Percentiles rank a stretch among this genome's conserved stretches.
phyloP scores from a whole-genome alignment of 768 basidiomycete genomes.

The Tulasnella sp. region DNA sequence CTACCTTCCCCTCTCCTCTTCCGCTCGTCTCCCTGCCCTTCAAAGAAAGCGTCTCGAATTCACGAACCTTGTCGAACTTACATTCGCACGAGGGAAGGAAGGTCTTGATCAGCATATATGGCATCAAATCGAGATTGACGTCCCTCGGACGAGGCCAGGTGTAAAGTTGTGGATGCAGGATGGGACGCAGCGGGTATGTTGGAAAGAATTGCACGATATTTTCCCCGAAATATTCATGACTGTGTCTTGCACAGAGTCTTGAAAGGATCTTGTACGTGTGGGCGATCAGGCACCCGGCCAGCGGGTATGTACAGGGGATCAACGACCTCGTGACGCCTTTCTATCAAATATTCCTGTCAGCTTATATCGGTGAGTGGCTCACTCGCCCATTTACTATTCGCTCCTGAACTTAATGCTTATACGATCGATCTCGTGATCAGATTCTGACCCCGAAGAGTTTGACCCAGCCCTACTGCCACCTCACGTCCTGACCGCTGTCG shows the following conservation, averaged over 20 bases:
- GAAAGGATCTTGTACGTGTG: constrained; percentile 96
- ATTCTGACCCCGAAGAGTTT: constrained; percentile 81
- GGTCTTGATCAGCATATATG: constrained; percentile 93
- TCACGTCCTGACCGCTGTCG: constrained; percentile 67
- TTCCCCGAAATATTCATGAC: too few relatives aligned
- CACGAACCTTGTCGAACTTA: constrained; percentile 72
- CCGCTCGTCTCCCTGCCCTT: constrained; percentile 64
- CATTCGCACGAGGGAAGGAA: constrained; percentile 77
- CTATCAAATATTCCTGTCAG: constrained; percentile 91
- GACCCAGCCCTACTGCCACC: constrained; percentile 67
- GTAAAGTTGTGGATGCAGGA: constrained; percentile 84
- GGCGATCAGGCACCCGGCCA: constrained; percentile 97
- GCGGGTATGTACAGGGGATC: constrained; percentile 98
- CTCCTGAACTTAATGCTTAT: not conserved
- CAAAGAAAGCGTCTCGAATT: constrained; percentile 88
- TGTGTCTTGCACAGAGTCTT: constrained; percentile 46
- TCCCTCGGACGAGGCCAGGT: constrained; percentile 88
- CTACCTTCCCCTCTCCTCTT: constrained; percentile 77
- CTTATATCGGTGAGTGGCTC: constrained; percentile 67
- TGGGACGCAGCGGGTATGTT: constrained; percentile 73
- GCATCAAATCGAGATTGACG: constrained; percentile 99
- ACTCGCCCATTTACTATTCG: not conserved
- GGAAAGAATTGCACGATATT: too few relatives aligned
- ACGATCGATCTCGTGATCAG: constrained; percentile 31
- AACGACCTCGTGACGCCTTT: constrained; percentile 98